Conservation (phyloP, 176 grass and related monocot genomes). For the Hyparrhenia diplandra region DNA sequence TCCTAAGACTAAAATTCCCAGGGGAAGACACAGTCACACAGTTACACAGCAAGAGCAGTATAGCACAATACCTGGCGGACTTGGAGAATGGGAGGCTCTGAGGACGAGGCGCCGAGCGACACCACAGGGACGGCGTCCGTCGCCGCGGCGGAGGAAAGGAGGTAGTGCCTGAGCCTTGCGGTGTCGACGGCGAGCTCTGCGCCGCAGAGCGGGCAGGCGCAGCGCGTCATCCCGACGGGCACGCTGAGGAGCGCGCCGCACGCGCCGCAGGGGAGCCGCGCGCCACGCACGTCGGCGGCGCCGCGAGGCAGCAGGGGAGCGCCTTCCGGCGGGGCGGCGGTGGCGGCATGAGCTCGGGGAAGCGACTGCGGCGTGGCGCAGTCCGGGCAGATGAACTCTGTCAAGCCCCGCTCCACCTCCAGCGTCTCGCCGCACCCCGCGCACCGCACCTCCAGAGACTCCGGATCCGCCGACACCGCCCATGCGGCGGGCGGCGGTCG, state of each 20-base stretch:
- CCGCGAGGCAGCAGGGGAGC: constrained; percentile 42
- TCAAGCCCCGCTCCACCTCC: constrained; percentile 45
- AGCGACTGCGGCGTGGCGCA: constrained; percentile 51
- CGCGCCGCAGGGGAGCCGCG: constrained; percentile 29
- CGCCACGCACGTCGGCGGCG: constrained; percentile 29
- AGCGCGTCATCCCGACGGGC: constrained; percentile 34
- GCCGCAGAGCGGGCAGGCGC: constrained; percentile 39
- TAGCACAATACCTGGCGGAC: background rate
- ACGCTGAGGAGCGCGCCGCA: constrained; percentile 39
- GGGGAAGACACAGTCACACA: background rate
- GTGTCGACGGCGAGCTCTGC: constrained; percentile 41
- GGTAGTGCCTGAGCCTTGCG: constrained; percentile 26
- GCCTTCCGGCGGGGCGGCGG: constrained; percentile 36
- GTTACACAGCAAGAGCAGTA: background rate
- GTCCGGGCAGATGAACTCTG: constrained; percentile 56
- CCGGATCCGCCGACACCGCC: background rate
- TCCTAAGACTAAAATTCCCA: background rate
- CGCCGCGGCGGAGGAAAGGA: constrained; percentile 8
- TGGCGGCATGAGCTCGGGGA: constrained; percentile 52
- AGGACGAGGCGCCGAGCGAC: background rate
- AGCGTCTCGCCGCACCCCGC: constrained; percentile 48
- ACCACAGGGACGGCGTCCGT: constrained; percentile 17
- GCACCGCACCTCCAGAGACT: constrained; percentile 33
- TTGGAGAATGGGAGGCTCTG: constrained; percentile 2
- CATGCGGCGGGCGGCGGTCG: background rate